Conservation (phyloP, 2,329 filamentous ascomycete genomes). For the Nemania abortiva region DNA sequence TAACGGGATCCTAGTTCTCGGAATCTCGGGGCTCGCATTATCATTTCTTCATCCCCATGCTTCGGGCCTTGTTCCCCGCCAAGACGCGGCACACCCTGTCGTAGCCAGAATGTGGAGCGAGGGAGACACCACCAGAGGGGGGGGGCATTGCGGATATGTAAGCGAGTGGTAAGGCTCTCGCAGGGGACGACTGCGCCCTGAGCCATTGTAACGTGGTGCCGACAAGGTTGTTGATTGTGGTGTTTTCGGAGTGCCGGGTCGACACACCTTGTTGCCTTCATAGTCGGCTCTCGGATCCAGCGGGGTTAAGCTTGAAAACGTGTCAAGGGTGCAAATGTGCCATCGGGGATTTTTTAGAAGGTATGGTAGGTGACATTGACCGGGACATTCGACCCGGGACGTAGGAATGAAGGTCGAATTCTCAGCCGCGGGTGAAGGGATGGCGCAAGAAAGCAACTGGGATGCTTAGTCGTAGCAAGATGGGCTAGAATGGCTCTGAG, state of each 20-base stretch:
- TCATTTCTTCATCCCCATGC: not conserved
- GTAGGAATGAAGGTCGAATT: not conserved
- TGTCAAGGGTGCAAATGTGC: not conserved
- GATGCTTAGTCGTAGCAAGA: not conserved
- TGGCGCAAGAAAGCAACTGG: not conserved
- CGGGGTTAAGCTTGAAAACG: not conserved
- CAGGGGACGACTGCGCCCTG: not conserved
- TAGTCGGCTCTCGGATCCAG: not conserved
- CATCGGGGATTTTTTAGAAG: not conserved
- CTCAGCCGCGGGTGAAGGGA: not conserved
- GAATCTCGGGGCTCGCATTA: not conserved
- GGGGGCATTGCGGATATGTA: not conserved
- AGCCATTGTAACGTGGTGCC: conserved; percentile 1
- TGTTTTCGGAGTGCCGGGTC: not conserved
- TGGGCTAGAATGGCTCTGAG: too few species aligned
- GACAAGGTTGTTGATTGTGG: not conserved
- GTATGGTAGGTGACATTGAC: not conserved
- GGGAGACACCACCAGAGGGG: not conserved
- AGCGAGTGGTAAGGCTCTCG: conserved; percentile 4
- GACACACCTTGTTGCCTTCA: not conserved
- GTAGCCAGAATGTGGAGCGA: not conserved
- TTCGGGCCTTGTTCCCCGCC: not conserved
- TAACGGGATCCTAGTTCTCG: not conserved
- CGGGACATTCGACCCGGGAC: not conserved
- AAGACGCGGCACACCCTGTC: not conserved